Evolutionary conservation across 768 basidiomycete genomes (phyloP).

Genomic region (Suillus subaureus): DNA sequence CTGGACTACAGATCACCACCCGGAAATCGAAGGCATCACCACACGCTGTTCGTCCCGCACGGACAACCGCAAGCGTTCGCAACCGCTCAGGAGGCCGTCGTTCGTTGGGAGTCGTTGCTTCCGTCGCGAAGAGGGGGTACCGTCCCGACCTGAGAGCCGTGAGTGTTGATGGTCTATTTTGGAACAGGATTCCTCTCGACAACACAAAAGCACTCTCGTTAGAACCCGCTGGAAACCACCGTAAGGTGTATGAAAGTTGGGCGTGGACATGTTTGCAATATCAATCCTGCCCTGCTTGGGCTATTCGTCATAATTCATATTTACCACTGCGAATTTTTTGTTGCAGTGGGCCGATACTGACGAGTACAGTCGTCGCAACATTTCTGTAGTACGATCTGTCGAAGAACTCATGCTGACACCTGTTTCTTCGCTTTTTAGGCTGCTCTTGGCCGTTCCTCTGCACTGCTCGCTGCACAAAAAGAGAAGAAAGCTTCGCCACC

Average conservation of each 20-base stretch:
- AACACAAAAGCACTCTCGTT: conserved; percentile 70
- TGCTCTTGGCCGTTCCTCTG: conserved; percentile 75
- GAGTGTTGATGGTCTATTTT: conserved; percentile 38
- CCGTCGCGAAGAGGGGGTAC: conserved; percentile 66
- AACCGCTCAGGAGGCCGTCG: conserved; percentile 73
- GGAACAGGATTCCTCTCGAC: background rate
- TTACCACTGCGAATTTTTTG: conserved; percentile 20
- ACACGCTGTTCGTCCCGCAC: conserved; percentile 49
- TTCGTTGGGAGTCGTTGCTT: conserved; percentile 63
- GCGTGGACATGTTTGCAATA: conserved; percentile 96
- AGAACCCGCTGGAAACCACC: conserved; percentile 85
- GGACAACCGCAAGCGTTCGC: conserved; percentile 56
- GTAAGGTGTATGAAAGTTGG: conserved; percentile 75
- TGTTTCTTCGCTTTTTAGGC: conserved; percentile 47
- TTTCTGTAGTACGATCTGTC: conserved; percentile 18
- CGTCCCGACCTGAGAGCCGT: conserved; percentile 78
- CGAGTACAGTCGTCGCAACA: conserved; percentile 21
- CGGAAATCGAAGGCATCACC: conserved; percentile 65
- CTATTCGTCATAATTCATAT: conserved; percentile 20
- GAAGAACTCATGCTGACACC: conserved; percentile 50
- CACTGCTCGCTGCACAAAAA: conserved; percentile 67
- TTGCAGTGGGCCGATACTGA: conserved; percentile 35
- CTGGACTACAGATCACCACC: conserved; percentile 61
- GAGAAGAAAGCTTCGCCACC: conserved; percentile 67
- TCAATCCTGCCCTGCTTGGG: conserved; percentile 31